Percentiles rank a stretch among this genome's conserved stretches.
Evolutionary conservation across 2,329 filamentous ascomycete genomes (phyloP).

Genomic region (Colletotrichum sp.): DNA sequence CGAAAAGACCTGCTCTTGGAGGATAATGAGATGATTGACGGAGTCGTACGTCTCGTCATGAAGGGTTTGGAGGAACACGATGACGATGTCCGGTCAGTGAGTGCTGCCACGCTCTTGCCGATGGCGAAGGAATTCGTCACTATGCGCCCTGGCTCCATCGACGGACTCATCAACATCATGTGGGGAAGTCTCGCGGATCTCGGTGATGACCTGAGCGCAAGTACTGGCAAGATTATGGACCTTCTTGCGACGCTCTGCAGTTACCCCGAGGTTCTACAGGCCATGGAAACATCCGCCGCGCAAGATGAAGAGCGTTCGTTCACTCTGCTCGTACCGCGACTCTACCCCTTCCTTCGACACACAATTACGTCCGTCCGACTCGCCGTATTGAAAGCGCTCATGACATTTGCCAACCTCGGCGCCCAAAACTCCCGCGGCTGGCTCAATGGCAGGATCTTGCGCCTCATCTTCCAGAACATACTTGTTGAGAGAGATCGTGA

Average conservation of each 20-base stretch:
- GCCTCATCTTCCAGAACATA: constrained; percentile 93
- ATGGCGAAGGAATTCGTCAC: constrained; percentile 95
- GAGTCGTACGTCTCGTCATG: constrained; percentile 91
- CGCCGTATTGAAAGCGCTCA: constrained; percentile 88
- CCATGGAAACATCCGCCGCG: constrained; percentile 90
- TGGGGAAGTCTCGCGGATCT: constrained; percentile 97
- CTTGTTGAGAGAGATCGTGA: constrained; percentile 89
- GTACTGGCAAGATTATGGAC: constrained; percentile 98
- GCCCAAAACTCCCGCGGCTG: constrained; percentile 82
- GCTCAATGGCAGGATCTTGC: constrained; percentile 88
- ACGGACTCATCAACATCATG: constrained; percentile 88
- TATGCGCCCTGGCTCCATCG: constrained; percentile 78
- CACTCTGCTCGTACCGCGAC: constrained; percentile 85
- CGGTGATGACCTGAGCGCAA: constrained; percentile 96
- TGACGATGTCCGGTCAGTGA: constrained; percentile 95
- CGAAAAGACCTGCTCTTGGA: constrained; percentile 89
- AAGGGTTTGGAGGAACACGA: constrained; percentile 90
- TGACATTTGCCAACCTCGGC: constrained; percentile 90
- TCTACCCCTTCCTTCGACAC: constrained; percentile 95
- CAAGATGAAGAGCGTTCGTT: constrained; percentile 89
- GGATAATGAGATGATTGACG: constrained; percentile 87
- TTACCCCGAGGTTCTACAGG: constrained; percentile 88
- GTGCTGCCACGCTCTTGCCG: constrained; percentile 94
- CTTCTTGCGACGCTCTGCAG: constrained; percentile 93
- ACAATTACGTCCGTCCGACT: constrained; percentile 96